Evolutionary conservation across 139 green algal species (phyloP).

Genomic region (Picochlorum costavermella): DNA sequence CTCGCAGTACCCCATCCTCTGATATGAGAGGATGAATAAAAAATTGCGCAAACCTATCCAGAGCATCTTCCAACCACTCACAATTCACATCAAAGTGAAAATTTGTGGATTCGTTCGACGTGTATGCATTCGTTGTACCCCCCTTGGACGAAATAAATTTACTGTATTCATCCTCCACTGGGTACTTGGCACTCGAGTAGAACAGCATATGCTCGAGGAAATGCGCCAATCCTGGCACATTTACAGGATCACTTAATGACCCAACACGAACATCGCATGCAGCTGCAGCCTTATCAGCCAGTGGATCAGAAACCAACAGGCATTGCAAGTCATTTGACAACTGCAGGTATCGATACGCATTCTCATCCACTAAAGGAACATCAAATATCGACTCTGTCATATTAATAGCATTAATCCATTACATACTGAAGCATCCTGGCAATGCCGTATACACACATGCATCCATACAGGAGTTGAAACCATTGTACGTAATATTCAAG

Average conservation of each 20-base stretch:
- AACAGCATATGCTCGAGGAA: slow-evolving; percentile 94
- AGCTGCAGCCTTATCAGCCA: slow-evolving; percentile 77
- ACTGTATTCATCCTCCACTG: slow-evolving; percentile 33
- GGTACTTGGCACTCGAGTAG: slow-evolving; percentile 76
- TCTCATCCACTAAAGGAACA: slow-evolving; percentile 36
- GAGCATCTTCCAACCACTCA: slow-evolving; percentile 51
- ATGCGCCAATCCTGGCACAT: slow-evolving; percentile 70
- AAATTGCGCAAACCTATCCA: slow-evolving; percentile 76
- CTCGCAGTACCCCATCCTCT: slow-evolving; percentile 62
- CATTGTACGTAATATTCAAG: no score
- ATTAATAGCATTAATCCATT: background rate
- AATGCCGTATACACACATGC: no score
- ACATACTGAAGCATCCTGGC: no score
- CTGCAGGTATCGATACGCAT: slow-evolving; percentile 42
- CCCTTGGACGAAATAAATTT: slow-evolving; percentile 59
- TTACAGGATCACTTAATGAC: slow-evolving; percentile 59
- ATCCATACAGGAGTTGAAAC: no score
- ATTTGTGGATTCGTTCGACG: slow-evolving; percentile 70
- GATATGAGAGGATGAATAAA: slow-evolving; percentile 82
- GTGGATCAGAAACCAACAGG: slow-evolving; percentile 56
- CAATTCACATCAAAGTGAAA: slow-evolving; percentile 85
- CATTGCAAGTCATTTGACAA: slow-evolving; percentile 59
- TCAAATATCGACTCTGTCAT: slow-evolving; percentile 2
- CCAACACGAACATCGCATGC: slow-evolving; percentile 66
- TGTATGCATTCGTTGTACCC: slow-evolving; percentile 86